Base-by-base conservation (phyloP, 768 basidiomycete species). In the Cantharellus cinnabarinus region DNA sequence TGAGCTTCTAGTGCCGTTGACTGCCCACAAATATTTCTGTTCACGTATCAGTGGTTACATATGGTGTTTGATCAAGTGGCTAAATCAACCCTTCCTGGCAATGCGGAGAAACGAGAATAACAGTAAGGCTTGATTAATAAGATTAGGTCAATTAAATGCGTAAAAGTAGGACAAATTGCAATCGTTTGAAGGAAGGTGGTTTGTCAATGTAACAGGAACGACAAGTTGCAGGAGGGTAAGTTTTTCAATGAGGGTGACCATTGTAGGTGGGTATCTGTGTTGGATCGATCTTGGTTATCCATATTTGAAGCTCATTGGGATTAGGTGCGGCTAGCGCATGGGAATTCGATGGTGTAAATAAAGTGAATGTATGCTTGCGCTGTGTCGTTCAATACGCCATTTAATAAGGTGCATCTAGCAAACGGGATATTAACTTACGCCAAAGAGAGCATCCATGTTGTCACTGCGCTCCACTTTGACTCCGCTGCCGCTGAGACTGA, bases 261-360 rank as follows among this genome's bases (percentile, higher is more conserved):
- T 48, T 10, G 10, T 48, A 48, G 35, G 52, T 10, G 52, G 62
- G 72, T 63, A 79, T 71, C 66, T 84, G 78, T 65, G 85, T 88
- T 57, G 88, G 88, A 69, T 90, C 88, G 64, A 91, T 72, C 69
- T 86, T 89, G 61, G 76, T 73, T 65, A 79, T 82, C 91, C 91
- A 95, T 67, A 81, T 78, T 61, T 80, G 80, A 60, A 89, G 74
- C 66, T 95, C 91, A 72, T 87, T 93, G 60, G 74, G 70, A 65
- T 75, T 87, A 2, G 83, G 79, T 41, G 90, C 89, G 4, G 86
- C 83, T 5, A 95, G 76, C 42, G 87, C 88, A 71, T 91, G 84
- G 35, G 90, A 91, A 69, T 95, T 94, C 4, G 87, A 86, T 7
- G 87, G 76, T 2, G 91, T 91, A 70, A 93, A 94, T 40, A 95